Conservation (phyloP, 352 stramenopile genomes). For the Phytopythium delawarense region DNA sequence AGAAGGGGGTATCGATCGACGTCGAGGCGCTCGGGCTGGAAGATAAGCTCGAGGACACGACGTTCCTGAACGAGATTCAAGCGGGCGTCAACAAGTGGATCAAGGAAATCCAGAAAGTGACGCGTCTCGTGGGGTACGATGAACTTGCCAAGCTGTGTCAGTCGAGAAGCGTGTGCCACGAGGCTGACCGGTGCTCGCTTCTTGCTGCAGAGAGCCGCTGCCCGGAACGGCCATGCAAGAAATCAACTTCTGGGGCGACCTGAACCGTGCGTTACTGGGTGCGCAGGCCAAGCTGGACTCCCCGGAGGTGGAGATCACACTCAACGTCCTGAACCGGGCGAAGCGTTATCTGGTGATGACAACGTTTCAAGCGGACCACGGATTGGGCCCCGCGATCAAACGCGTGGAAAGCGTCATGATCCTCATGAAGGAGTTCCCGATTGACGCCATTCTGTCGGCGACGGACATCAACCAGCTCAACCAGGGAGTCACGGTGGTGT, state of each 20-base stretch:
- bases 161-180: background rate
- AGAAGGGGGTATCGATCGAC: constrained; percentile 75
- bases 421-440: constrained; percentile 92
- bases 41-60: constrained; percentile 80
- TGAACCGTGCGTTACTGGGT: constrained; percentile 84
- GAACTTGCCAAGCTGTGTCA: background rate
- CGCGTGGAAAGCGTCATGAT: constrained; percentile 88
- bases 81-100: constrained; percentile 93
- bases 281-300: constrained; percentile 87
- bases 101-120: constrained; percentile 95
- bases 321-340: constrained; percentile 89
- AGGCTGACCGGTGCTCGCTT: background rate
- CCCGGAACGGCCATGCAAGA: constrained; percentile 89
- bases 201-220: constrained; percentile 58
- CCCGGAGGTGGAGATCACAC: constrained; percentile 88
- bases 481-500: constrained; percentile 75
- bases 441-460: constrained; percentile 89
- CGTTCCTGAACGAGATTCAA: constrained; percentile 86
- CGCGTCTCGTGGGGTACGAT: constrained; percentile 68
- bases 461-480: constrained; percentile 84
- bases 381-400: constrained; percentile 81
- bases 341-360: constrained; percentile 90
- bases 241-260: constrained; percentile 94
- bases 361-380: constrained; percentile 89
- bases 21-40: constrained; percentile 77